phyloP scores from a whole-genome alignment of 768 basidiomycete species.

The Trametes maxima region DNA sequence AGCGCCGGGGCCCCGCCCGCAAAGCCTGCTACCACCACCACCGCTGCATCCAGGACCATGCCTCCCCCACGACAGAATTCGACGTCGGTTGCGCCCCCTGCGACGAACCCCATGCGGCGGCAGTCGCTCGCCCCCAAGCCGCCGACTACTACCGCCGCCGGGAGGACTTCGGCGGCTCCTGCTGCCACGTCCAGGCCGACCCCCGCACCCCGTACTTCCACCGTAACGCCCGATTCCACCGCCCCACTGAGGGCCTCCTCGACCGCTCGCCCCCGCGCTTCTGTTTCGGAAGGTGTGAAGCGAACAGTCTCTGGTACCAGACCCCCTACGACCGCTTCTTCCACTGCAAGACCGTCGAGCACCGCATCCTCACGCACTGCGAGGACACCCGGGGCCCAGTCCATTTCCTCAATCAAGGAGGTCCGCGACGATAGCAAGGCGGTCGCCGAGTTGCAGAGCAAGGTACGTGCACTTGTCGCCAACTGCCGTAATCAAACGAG shows the following conservation, averaged over 20 bases:
- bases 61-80: conserved; percentile 28
- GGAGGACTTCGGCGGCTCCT: conserved; percentile 31
- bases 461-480: conserved; percentile 42
- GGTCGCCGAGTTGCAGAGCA: conserved; percentile 57
- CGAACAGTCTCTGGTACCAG: conserved; percentile 49
- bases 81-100: conserved; percentile 26
- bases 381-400: conserved; percentile 51
- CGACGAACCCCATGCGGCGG: conserved; percentile 19
- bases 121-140: conserved; percentile 18
- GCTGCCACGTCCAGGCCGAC: conserved; percentile 24
- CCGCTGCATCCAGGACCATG: conserved; percentile 16
- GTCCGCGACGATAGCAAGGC: conserved; percentile 62
- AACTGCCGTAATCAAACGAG: not conserved
- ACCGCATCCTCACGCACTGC: conserved; percentile 41
- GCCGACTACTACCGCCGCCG: conserved; percentile 7
- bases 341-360: conserved; percentile 41
- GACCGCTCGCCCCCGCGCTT: conserved; percentile 54
- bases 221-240: conserved; percentile 25
- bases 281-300: conserved; percentile 66
- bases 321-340: conserved; percentile 27
- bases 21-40: conserved; percentile 37
- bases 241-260: conserved; percentile 24
- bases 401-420: conserved; percentile 77
- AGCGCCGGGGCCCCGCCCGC: conserved; percentile 40
- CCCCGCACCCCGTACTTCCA: conserved; percentile 12